phyloP scores from a whole-genome alignment of 2,329 filamentous ascomycete genomes.

The Didymellaceae sp. region DNA sequence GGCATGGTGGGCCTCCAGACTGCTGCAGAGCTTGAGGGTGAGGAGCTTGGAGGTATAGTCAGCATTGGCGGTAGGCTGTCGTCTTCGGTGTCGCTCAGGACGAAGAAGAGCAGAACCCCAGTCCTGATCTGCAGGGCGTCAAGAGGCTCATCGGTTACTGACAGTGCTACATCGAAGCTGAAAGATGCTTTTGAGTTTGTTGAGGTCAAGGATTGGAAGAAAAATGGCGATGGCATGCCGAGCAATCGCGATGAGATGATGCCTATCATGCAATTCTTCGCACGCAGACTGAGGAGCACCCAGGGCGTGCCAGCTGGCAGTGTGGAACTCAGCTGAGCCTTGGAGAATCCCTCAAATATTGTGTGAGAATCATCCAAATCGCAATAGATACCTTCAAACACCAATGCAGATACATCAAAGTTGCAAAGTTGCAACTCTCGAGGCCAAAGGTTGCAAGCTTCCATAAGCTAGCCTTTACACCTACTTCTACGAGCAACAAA shows the following conservation, averaged over 20 bases:
- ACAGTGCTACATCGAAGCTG: slow-evolving; percentile 67
- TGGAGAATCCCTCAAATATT: too few relatives aligned
- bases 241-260: slow-evolving; percentile 81
- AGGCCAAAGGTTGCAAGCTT: too few relatives aligned
- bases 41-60: slow-evolving; percentile 64
- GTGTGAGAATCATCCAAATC: too few relatives aligned
- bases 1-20: slow-evolving; percentile 61
- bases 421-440: too few relatives aligned
- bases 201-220: slow-evolving; percentile 53
- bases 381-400: too few relatives aligned
- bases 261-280: slow-evolving; percentile 86
- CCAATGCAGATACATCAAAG: too few relatives aligned
- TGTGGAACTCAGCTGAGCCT: slow-evolving; percentile 53
- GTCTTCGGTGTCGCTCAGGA: slow-evolving; percentile 34
- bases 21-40: slow-evolving; percentile 44
- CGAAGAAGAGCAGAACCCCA: slow-evolving; percentile 66
- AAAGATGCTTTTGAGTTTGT: slow-evolving; percentile 66
- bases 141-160: slow-evolving; percentile 61
- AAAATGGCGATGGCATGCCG: slow-evolving; percentile 82
- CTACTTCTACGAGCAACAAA: too few relatives aligned
- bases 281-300: slow-evolving; percentile 65
- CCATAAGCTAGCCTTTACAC: too few relatives aligned
- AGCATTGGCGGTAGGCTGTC: slow-evolving; percentile 69
- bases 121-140: slow-evolving; percentile 67
- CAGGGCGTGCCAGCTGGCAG: slow-evolving; percentile 61